Evolutionary conservation across 345 rosid genomes (phyloP).

Genomic region (Anacardium occidentale): DNA sequence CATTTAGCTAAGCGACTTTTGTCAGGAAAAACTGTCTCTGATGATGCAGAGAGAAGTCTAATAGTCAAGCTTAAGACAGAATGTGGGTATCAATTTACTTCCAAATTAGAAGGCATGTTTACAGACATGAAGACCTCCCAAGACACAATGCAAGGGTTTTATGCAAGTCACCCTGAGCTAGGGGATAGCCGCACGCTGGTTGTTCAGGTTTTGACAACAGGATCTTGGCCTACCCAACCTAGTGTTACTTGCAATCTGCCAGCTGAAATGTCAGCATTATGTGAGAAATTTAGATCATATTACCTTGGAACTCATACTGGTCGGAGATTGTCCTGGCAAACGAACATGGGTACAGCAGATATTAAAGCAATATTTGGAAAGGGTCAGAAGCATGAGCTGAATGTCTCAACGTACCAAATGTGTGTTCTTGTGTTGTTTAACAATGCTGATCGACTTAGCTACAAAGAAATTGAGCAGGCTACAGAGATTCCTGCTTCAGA

Average conservation of each 20-base stretch:
- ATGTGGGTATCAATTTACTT: conserved; percentile 73
- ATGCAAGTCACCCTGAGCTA: conserved; percentile 44
- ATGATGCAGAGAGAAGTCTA: conserved; percentile 75
- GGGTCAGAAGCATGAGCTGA: conserved; percentile 72
- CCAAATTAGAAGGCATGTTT: conserved; percentile 72
- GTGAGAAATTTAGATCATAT: conserved; percentile 61
- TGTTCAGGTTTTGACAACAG: conserved; percentile 69
- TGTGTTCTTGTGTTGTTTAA: conserved; percentile 69
- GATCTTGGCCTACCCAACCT: conserved; percentile 76
- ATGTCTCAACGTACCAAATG: conserved; percentile 75
- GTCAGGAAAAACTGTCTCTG: conserved; percentile 67
- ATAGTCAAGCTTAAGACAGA: conserved; percentile 72
- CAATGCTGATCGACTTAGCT: conserved; percentile 51
- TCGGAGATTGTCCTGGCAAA: conserved; percentile 69
- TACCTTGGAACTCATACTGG: conserved; percentile 76
- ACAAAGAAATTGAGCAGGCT: conserved; percentile 73
- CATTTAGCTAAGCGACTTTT: conserved; percentile 67
- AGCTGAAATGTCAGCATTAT: conserved; percentile 50
- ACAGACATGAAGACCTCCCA: conserved; percentile 77
- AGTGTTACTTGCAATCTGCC: conserved; percentile 61
- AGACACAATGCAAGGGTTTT: conserved; percentile 70
- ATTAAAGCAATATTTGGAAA: conserved; percentile 63
- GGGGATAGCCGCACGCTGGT: conserved; percentile 57
- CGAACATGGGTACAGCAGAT: conserved; percentile 76
- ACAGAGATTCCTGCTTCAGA: conserved; percentile 61